Base-by-base conservation (phyloP, 345 rosid genomes). In the Pistacia atlantica region DNA sequence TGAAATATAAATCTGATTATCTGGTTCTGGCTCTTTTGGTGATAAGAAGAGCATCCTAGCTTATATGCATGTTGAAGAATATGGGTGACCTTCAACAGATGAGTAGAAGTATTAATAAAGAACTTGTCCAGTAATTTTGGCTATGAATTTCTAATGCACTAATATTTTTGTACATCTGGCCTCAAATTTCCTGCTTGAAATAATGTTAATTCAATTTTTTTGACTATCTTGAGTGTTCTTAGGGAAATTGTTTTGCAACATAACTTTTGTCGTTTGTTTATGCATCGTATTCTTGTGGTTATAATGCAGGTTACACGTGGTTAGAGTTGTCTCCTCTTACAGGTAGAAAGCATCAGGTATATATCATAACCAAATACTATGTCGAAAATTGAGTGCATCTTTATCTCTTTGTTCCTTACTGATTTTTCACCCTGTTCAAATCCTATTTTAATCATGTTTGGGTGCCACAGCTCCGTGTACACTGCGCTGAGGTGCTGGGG, bases 271-370 rank as follows among this genome's bases (percentile, higher is more conserved):
- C 0, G 58, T 80, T 37, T 42, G 71, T 46, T 28, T 74, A 12
- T 38, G 57, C 63, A 22, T 70, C 75, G 72, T 68, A 67, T 79
- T 55, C 57, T 57, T 17, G 14, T 66, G 49, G 22, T 77, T 5
- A 54, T 75, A 57, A 56, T 90, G 81, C 84, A 96, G 98, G 98
- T 79, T 92, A 83, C 83, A 80, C 99, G 55, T 93, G 98, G 99
- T 84, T 96, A 71, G 97, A 93, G 83, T 83, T 92, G 75, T 84
- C 90, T 0, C 99, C 99, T 25, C 88, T 92, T 80, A 93, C 99
- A 63, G 98, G 97, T 33, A 87, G 99, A 85, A 96, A 96, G 80
- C 99, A 96, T 85, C 98, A 92, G 97, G 99, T 90, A 82, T 63
- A 75, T 60, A 67, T 25, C 59, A 17, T 37, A 75, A 38, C 65